A percentile compares a stretch with the other conserved stretches of the same genome.
phyloP scores from a whole-genome alignment of 2,329 filamentous ascomycete species.

The Claviceps sp. region DNA sequence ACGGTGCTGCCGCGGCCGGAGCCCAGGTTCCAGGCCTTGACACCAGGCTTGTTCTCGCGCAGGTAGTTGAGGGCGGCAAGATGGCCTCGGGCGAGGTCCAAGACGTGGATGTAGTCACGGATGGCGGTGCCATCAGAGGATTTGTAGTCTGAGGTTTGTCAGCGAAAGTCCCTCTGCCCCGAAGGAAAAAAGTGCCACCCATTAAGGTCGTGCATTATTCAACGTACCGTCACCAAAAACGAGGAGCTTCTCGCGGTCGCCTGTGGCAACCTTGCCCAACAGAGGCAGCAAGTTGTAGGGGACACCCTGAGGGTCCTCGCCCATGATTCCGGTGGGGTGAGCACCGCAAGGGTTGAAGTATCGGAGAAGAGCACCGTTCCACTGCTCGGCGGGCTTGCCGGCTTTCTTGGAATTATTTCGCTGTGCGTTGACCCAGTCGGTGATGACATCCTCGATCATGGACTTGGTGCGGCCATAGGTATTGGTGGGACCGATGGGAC shows the following conservation, averaged over 20 bases:
- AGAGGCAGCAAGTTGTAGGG: slow-evolving; percentile 93
- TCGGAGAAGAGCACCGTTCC: slow-evolving; percentile 84
- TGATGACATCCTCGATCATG: slow-evolving; percentile 82
- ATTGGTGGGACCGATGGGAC: slow-evolving; percentile 92
- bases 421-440: slow-evolving; percentile 78
- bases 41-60: slow-evolving; percentile 69
- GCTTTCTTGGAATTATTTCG: slow-evolving; percentile 70
- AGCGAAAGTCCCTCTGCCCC: slow-evolving; percentile 5
- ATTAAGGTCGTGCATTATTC: too few species aligned
- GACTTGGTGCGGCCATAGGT: slow-evolving; percentile 96
- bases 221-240: slow-evolving; percentile 81
- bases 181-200: background rate
- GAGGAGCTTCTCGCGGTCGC: slow-evolving; percentile 83
- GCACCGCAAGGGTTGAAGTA: slow-evolving; percentile 98
- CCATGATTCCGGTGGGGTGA: slow-evolving; percentile 93
- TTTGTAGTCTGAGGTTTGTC: slow-evolving; percentile 55
- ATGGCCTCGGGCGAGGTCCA: slow-evolving; percentile 79
- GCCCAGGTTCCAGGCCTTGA: slow-evolving; percentile 92
- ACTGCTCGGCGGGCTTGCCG: slow-evolving; percentile 64
- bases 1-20: slow-evolving; percentile 92
- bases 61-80: slow-evolving; percentile 84
- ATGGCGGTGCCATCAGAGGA: slow-evolving; percentile 89
- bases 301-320: slow-evolving; percentile 89
- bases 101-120: slow-evolving; percentile 94
- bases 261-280: slow-evolving; percentile 89